Evolutionary conservation across 176 grass and related monocot species (phyloP), one percentile per base, ranked within the genome.

Genomic region (Ensete glaucum): DNA sequence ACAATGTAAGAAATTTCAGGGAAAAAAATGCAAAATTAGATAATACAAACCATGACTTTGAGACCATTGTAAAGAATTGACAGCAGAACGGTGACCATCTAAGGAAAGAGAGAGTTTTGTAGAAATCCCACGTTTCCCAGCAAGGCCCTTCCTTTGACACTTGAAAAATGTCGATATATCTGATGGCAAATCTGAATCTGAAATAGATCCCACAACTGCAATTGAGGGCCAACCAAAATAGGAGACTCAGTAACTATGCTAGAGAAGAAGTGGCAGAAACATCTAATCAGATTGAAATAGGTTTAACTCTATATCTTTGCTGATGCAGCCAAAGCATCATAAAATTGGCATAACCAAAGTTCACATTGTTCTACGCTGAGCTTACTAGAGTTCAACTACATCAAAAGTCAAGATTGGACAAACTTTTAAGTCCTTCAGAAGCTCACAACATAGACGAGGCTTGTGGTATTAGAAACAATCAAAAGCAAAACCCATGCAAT

Each of bases 31-130:
- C 34, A 8, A 13, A 50, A 50, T 48, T 20, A 60, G 43, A 87
- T 56, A 72, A 72, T 62, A 77, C 63, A 62, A 23, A 89, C 93
- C 85, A 83, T 96, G 81, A 67, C 71, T 92, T 0, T 72, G 62
- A 7, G 93, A 92, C 93, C 93, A 96, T 52, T 90, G 85, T 59
- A 96, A 29, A 74, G 81, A 84, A 77, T 90, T 96, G 76, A 89
- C 83, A 85, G 87, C 83, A 69, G 79, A 86, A 76, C 34, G 82
- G 83, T 96, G 93, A 67, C 79, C 77, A 13, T 27, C 56, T 75
- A 96, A 83, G 63, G 85, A 85, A 79, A 86, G 77, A 13, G 87
- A 88, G 56, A 80, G 80, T 76, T 77, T 82, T 17, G 52, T 66
- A 43, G 87, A 85, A 26, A 72, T 50, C 76, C 65, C 86, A 52